Base-by-base conservation (phyloP, 371 early-diverging fungal species). In the Quaeritorhiza haematococci region DNA sequence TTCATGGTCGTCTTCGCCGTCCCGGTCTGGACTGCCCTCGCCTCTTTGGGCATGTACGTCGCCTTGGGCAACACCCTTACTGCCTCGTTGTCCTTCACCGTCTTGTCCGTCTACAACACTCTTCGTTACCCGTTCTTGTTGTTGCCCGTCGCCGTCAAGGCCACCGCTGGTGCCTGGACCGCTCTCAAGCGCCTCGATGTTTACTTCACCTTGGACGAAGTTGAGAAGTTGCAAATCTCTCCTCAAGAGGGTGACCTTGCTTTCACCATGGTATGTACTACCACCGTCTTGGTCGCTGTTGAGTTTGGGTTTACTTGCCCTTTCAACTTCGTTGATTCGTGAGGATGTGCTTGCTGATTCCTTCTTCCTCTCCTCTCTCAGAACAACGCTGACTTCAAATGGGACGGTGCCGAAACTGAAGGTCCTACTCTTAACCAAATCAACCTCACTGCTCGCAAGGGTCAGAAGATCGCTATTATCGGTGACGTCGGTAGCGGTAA, bases 401-500 rank as follows among this genome's bases (percentile, higher is more conserved):
- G 85, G 84, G 84, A 79, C 53, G 84, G 76, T 29, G 73, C 78
- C n/a, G n/a, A n/a, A n/a, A n/a, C n/a, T n/a, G n/a, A 13, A 54
- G 59, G 21, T 38, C 21, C 21, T 38, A 38, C 17, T 38, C 17
- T 38, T n/a, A 38, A 38, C 41, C 41, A 17, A 38, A 38, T 38
- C 17, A n/a, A 17, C 21, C 21, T 38, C 8, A 29, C 27, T 27
- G n/a, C n/a, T n/a, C n/a, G n/a, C n/a, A n/a, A n/a, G n/a, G n/a
- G 77, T 0, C 68, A 83, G 51, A 34, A 83, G 23, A 68, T 85
- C 33, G 87, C 83, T 4, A 74, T 88, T 28, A 80, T 88, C 3
- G 88, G 88, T 19, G 86, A 84, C 61, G 78, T 88, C 13, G 85
- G 84, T 26, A 76, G 84, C 3, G 85, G 88, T 60, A 77, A 78